phyloP scores from a whole-genome alignment of 352 stramenopile species.

The Phytophthora sansomeana region DNA sequence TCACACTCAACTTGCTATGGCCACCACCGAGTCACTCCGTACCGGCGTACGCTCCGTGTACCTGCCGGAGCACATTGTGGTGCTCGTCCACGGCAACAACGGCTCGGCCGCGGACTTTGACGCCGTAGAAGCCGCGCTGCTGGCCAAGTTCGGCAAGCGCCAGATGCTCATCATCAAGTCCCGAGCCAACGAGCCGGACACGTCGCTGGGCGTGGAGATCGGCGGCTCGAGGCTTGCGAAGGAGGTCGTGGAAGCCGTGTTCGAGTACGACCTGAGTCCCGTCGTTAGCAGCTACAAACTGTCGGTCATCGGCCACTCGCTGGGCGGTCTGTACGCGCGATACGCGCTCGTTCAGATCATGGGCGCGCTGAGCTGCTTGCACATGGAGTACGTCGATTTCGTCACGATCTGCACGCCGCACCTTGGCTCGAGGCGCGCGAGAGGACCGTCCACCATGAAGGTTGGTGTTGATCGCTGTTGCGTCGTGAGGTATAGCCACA shows the following conservation, averaged over 20 bases:
- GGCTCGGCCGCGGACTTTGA: slow-evolving; percentile 79
- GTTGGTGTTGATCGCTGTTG: slow-evolving; percentile 33
- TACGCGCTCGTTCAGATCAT: slow-evolving; percentile 74
- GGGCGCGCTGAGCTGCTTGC: slow-evolving; percentile 57
- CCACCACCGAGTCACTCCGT: slow-evolving; percentile 16
- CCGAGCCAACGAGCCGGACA: slow-evolving; percentile 62
- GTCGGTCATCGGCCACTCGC: slow-evolving; percentile 77
- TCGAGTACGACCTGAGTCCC: slow-evolving; percentile 68
- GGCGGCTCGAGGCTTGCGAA: slow-evolving; percentile 69
- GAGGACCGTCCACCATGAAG: slow-evolving; percentile 70
- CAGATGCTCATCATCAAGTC: slow-evolving; percentile 81
- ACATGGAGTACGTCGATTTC: slow-evolving; percentile 79
- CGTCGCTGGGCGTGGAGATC: slow-evolving; percentile 70
- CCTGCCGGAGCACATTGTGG: slow-evolving; percentile 74
- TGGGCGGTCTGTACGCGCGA: slow-evolving; percentile 78
- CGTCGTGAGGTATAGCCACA: not conserved
- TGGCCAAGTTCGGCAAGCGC: slow-evolving; percentile 48
- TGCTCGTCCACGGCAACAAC: slow-evolving; percentile 89
- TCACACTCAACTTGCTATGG: slow-evolving; percentile 22
- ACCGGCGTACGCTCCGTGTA: slow-evolving; percentile 29
- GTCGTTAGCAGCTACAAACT: slow-evolving; percentile 64
- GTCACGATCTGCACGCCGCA: slow-evolving; percentile 85
- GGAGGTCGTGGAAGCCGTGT: slow-evolving; percentile 67
- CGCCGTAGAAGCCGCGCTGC: slow-evolving; percentile 52
- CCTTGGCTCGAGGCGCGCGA: slow-evolving; percentile 73